Percentiles rank a stretch among this genome's conserved stretches.
Conservation (phyloP, 2,329 filamentous ascomycete species). For the Coniochaeta hoffmannii region DNA sequence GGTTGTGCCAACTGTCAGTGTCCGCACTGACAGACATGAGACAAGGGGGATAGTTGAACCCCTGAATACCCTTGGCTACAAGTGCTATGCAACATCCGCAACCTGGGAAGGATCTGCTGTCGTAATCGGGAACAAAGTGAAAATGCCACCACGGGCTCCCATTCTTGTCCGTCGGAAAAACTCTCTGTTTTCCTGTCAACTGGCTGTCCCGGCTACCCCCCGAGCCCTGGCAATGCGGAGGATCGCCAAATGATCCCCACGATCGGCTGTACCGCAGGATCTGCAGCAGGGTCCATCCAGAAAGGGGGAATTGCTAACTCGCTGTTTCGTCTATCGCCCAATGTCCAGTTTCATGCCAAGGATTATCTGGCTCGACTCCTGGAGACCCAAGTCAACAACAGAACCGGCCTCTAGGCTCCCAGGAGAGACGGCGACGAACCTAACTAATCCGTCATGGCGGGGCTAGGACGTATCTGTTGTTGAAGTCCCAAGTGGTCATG, state of each 20-base stretch:
- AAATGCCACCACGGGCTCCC: no score
- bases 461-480: not conserved
- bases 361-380: not conserved
- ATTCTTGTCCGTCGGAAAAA: no score
- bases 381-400: not conserved
- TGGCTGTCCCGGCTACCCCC: not conserved
- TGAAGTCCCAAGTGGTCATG: not conserved
- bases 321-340: constrained; percentile 6
- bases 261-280: not conserved
- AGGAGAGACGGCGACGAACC: not conserved
- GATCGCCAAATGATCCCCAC: not conserved
- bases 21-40: no score
- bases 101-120: no score
- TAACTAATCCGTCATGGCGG: not conserved
- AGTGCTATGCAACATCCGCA: no score
- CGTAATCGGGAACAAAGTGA: no score
- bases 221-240: not conserved
- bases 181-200: no score
- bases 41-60: no score
- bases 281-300: not conserved
- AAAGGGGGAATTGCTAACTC: not conserved
- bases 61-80: no score
- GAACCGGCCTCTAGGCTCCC: not conserved
- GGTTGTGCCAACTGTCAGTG: no score
- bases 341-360: constrained; percentile 4